These are phyloP conservation scores for Aspergillus fumigatus DNA, from an alignment of 2,329 filamentous ascomycete species.

Conservation along the genomic window DNA sequence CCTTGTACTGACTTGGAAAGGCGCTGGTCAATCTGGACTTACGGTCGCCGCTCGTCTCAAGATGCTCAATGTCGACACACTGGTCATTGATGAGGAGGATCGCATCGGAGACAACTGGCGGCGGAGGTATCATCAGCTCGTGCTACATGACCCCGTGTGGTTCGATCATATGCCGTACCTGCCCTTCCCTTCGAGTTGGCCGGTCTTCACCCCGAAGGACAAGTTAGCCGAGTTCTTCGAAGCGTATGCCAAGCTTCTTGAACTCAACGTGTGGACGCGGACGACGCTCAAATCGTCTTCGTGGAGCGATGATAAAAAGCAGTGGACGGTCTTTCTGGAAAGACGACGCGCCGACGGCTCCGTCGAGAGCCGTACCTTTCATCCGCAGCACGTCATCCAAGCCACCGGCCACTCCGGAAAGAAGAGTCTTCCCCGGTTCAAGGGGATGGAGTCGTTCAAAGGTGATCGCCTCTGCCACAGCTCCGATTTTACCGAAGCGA, in stretches of 20 bases:
- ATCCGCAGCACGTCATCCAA: slow-evolving; percentile 61
- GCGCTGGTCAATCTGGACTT: slow-evolving; percentile 58
- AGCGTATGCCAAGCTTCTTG: slow-evolving; percentile 59
- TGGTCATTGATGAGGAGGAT: slow-evolving; percentile 57
- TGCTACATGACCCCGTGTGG: slow-evolving; percentile 64
- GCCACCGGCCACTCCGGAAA: slow-evolving; percentile 66
- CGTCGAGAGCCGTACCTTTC: slow-evolving; percentile 50
- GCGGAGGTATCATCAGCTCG: slow-evolving; percentile 58
- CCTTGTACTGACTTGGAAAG: slow-evolving; percentile 20
- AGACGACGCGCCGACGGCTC: slow-evolving; percentile 36
- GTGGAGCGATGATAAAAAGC: slow-evolving; percentile 48
- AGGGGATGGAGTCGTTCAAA: slow-evolving; percentile 50
- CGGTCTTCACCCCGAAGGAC: slow-evolving; percentile 67
- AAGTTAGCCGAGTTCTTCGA: slow-evolving; percentile 68
- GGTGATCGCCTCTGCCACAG: slow-evolving; percentile 60
- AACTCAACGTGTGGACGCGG: slow-evolving; percentile 63
- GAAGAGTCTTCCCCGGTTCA: slow-evolving; percentile 50
- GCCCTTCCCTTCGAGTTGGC: slow-evolving; percentile 61
- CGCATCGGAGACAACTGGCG: slow-evolving; percentile 63
- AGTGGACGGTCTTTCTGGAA: slow-evolving; percentile 54
- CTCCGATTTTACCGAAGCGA: slow-evolving; percentile 54
- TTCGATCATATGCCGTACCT: slow-evolving; percentile 57
- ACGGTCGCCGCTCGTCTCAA: slow-evolving; percentile 56
- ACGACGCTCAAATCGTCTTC: slow-evolving; percentile 47
- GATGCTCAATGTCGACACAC: slow-evolving; percentile 51